Percentiles rank a stretch among this genome's conserved stretches.
These are phyloP conservation scores for Vicia villosa DNA, from an alignment of 306 rosid genomes.

Conservation along the genomic window DNA sequence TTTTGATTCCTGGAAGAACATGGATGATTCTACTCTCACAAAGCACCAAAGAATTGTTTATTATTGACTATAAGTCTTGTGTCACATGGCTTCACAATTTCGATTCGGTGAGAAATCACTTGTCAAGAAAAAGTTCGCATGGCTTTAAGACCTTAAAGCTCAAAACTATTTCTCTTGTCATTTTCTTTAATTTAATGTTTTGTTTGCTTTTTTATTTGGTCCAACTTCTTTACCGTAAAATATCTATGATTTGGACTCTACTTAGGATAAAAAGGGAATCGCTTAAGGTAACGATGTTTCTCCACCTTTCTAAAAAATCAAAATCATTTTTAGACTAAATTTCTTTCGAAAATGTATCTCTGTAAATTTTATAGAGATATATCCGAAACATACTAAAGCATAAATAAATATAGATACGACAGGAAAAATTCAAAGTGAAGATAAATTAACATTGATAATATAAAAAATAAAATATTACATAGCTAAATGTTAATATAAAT, in stretches of 20 bases:
- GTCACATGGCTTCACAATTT: constrained; percentile 56
- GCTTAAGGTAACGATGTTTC: no score
- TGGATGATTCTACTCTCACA: constrained; percentile 41
- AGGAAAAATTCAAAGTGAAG: no score
- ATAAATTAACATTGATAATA: no score
- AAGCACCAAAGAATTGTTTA: constrained; percentile 32
- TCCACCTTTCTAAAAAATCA: no score
- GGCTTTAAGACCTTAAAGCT: constrained; percentile 38
- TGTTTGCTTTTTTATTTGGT: neutral
- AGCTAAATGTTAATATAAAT: no score
- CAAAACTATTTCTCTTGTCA: constrained; percentile 27
- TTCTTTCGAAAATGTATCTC: no score
- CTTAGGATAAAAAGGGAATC: no score
- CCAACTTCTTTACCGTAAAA: neutral
- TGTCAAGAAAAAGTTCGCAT: constrained; percentile 45
- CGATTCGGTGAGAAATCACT: constrained; percentile 47
- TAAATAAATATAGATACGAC: no score
- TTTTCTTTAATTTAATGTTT: constrained; percentile 11
- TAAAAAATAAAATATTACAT: no score
- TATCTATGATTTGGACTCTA: neutral
- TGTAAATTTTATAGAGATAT: no score
- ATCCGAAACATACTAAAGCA: no score
- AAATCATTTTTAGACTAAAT: no score
- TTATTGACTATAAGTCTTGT: constrained; percentile 39
- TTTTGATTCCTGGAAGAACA: constrained; percentile 34